phyloP scores from a whole-genome alignment of 805 yeast species.

The Jamesozyma rosinii region DNA sequence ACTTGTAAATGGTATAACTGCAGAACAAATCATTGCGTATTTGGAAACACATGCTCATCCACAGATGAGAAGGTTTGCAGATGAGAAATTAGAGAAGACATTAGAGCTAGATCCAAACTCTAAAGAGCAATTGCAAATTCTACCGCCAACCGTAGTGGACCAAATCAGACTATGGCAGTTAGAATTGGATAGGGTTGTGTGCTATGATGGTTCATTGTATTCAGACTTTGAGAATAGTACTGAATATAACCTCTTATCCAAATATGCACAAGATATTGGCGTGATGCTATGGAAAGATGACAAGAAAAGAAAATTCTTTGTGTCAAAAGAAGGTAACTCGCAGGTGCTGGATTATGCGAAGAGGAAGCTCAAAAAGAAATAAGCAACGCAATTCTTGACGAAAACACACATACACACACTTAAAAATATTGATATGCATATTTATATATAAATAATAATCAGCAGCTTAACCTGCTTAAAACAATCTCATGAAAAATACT shows the following conservation, averaged over 20 bases:
- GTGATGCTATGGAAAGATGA: slow-evolving; percentile 83
- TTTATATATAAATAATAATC: too few species aligned
- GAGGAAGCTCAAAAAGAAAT: slow-evolving; percentile 32
- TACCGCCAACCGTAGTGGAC: slow-evolving; percentile 95
- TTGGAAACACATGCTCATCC: slow-evolving; percentile 89
- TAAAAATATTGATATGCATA: neutral
- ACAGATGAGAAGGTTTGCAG: slow-evolving; percentile 71
- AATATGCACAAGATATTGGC: slow-evolving; percentile 85
- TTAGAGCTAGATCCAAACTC: slow-evolving; percentile 45
- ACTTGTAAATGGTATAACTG: slow-evolving; percentile 77
- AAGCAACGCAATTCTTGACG: neutral
- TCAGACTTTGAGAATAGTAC: slow-evolving; percentile 71
- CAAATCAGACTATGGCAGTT: slow-evolving; percentile 94
- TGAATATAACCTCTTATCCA: slow-evolving; percentile 63
- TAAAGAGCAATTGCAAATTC: slow-evolving; percentile 47
- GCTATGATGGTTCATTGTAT: slow-evolving; percentile 79
- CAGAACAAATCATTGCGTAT: slow-evolving; percentile 87
- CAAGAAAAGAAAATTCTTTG: slow-evolving; percentile 64
- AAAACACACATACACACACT: neutral
- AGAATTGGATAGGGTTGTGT: slow-evolving; percentile 83
- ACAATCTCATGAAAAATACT: too few species aligned
- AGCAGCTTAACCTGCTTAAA: too few species aligned
- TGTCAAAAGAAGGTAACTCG: slow-evolving; percentile 73
- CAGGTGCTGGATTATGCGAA: slow-evolving; percentile 90
- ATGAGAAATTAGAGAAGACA: slow-evolving; percentile 57